A percentile compares a stretch with the other conserved stretches of the same genome.
Evolutionary conservation across 164 flowering plant genomes (phyloP).

Genomic region (Annona squamosa): DNA sequence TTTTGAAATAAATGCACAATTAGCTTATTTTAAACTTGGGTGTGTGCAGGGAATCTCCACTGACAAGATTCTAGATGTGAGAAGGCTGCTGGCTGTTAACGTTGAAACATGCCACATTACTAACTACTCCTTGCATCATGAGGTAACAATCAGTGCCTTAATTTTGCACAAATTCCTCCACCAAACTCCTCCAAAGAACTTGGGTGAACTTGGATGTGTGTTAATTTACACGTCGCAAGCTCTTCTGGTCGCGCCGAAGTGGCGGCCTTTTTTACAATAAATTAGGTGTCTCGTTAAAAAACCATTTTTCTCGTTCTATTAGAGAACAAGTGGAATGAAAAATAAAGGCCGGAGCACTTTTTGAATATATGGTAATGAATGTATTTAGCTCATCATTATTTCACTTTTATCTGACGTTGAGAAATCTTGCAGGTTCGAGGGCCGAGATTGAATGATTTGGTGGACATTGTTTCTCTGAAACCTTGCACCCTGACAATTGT

Average conservation of each 20-base stretch:
- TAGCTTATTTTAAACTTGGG: background rate
- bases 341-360: too few relatives aligned
- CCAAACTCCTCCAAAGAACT: background rate
- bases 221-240: too few relatives aligned
- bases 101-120: constrained; percentile 88
- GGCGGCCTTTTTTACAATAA: too few relatives aligned
- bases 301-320: too few relatives aligned
- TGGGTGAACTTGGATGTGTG: background rate
- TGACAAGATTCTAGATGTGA: constrained; percentile 84
- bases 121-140: constrained; percentile 80
- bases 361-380: too few relatives aligned
- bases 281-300: too few relatives aligned
- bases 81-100: constrained; percentile 56
- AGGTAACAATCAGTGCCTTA: constrained; percentile 32
- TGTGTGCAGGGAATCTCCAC: constrained; percentile 83
- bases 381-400: too few relatives aligned
- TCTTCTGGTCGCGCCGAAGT: too few relatives aligned
- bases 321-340: too few relatives aligned
- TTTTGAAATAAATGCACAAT: too few relatives aligned
- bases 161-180: background rate
- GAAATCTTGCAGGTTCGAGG: constrained; percentile 55
- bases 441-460: constrained; percentile 50
- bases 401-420: background rate
- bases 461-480: constrained; percentile 61
- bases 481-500: constrained; percentile 70